These are phyloP conservation scores for Thalassiosira hispida DNA, from an alignment of 352 stramenopile genomes.

Conservation along the genomic window DNA sequence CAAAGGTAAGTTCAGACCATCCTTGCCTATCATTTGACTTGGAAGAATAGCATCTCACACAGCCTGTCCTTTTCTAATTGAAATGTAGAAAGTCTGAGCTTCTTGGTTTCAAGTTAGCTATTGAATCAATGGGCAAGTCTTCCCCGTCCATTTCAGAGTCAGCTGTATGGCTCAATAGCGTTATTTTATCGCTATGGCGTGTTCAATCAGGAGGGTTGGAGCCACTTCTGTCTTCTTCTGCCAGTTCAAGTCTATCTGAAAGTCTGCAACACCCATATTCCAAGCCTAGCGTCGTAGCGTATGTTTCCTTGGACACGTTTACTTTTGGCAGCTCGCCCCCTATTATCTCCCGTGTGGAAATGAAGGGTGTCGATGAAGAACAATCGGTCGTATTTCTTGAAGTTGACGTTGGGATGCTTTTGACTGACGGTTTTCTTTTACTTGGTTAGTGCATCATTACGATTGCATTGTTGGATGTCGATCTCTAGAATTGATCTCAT, in stretches of 20 bases:
- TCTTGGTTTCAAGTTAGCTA: slow-evolving; percentile 34
- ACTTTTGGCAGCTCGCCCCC: slow-evolving; percentile 45
- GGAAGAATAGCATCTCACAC: not conserved
- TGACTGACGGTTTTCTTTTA: slow-evolving; percentile 40
- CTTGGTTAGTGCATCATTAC: slow-evolving; percentile 31
- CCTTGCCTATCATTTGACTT: not conserved
- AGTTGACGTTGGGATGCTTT: slow-evolving; percentile 47
- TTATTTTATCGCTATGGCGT: slow-evolving; percentile 40
- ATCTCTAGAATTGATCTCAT: not conserved
- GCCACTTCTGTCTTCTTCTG: slow-evolving; percentile 35
- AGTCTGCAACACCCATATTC: slow-evolving; percentile 35
- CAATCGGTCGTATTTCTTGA: slow-evolving; percentile 27
- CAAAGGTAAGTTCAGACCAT: slow-evolving; percentile 31
- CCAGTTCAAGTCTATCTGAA: slow-evolving; percentile 18
- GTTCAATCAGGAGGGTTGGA: slow-evolving; percentile 46
- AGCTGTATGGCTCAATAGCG: slow-evolving; percentile 48
- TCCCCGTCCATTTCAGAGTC: slow-evolving; percentile 11
- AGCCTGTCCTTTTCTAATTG: not conserved
- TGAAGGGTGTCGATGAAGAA: slow-evolving; percentile 38
- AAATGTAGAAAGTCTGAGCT: slow-evolving; percentile 29
- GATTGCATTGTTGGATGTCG: not conserved
- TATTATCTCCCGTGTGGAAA: slow-evolving; percentile 27
- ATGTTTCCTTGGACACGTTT: slow-evolving; percentile 48
- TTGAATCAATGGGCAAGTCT: slow-evolving; percentile 39
- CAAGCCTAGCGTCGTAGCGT: slow-evolving; percentile 44